Evolutionary conservation across 805 yeast species (phyloP), one percentile per base, ranked within the genome.

Genomic region (Cyberlindnera veronae): DNA sequence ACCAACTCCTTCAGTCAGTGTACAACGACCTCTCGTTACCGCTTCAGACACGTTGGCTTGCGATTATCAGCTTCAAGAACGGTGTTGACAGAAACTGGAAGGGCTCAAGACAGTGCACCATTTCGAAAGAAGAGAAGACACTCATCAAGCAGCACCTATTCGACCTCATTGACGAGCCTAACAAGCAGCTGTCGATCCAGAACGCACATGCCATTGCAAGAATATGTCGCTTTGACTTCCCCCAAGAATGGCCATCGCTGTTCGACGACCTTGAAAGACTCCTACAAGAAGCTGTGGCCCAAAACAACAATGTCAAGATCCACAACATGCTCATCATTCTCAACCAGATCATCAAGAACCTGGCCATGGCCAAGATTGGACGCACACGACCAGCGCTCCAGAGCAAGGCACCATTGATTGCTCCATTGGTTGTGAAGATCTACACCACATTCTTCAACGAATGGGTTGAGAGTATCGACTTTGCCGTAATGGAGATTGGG

Each of bases 21-120:
- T 90, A 86, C 58, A 64, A 77, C 39, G 81, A 85, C 46, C 56
- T 68, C 3, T 70, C 78, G 0, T 51, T 76, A 14, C 74, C 89
- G 0, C 61, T 83, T 22, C 85, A 84, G 43, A 67, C 79, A 7
- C 69, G 98, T 53, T 89, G 96, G 95, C 66, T 90, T 19, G 89
- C 95, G 0, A 72, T 88, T 2, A 91, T 91, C 30, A 84, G 84
- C 48, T 79, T 91, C 62, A 91, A 93, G 56, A 91, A 91, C 60
- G 95, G 95, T 2, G 69, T 88, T 16, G 95, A 87, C 14, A 78
- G 76, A 55, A 78, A 77, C 54, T 91, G 99, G 98, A 69, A 96
- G 43, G 68, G 81, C 1, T 69, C 87, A 0, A 69, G 86, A 15
- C 63, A 69, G 24, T 64, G 76, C 45, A 68, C 77, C 1, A 71